Evolutionary conservation across 2,329 filamentous ascomycete species (phyloP).

Genomic region (Corynespora cassiicola): DNA sequence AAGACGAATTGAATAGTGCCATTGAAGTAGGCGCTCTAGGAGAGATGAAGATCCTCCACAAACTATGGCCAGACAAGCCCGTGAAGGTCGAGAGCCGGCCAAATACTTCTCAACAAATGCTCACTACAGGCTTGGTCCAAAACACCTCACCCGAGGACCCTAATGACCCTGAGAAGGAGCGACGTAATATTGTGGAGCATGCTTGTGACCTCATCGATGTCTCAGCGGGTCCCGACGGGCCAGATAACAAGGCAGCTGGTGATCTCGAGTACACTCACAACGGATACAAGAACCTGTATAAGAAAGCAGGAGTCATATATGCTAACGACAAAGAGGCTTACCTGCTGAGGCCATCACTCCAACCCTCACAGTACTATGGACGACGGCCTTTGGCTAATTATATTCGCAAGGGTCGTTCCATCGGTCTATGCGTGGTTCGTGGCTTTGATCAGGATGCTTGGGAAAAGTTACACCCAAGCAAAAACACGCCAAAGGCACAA

Average conservation of each 20-base stretch:
- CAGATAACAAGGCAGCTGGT: constrained; percentile 57
- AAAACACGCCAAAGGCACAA: constrained; percentile 46
- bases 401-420: constrained; percentile 80
- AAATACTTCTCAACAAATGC: constrained; percentile 43
- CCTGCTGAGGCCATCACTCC: constrained; percentile 82
- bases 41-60: constrained; percentile 88
- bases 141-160: constrained; percentile 41
- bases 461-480: constrained; percentile 72
- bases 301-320: constrained; percentile 84
- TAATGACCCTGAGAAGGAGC: constrained; percentile 52
- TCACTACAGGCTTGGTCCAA: constrained; percentile 33
- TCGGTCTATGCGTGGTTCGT: constrained; percentile 87
- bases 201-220: constrained; percentile 57
- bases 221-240: constrained; percentile 51
- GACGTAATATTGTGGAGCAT: constrained; percentile 50
- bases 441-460: constrained; percentile 83
- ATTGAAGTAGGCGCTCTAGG: constrained; percentile 87
- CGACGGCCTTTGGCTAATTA: constrained; percentile 78
- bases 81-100: constrained; percentile 57
- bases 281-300: constrained; percentile 65
- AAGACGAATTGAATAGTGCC: constrained; percentile 87
- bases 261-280: constrained; percentile 49
- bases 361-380: constrained; percentile 84
- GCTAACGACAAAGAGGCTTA: constrained; percentile 79
- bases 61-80: constrained; percentile 76